Base-by-base conservation (phyloP, 139 green algal genomes). In the Chlorella sorokiniana region DNA sequence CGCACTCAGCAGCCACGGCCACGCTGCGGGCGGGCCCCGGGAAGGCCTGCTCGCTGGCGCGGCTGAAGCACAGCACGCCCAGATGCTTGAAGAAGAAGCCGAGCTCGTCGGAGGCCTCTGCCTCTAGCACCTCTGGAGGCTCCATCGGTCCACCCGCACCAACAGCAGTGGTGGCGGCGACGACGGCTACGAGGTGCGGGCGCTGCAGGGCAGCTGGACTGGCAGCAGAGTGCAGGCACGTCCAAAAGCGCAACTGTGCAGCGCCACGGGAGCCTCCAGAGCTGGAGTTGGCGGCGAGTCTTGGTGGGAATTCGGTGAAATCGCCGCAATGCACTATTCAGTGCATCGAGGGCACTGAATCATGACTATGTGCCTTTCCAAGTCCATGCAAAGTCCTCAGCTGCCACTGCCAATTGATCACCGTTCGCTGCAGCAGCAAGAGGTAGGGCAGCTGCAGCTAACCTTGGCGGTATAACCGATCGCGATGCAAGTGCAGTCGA, bases 61-160 rank as follows among this genome's bases (percentile, higher is more conserved):
- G 44, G 37, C 23, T 63, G 70, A 85, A 81, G 23, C 35, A 59
- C 0, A 84, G 38, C 31, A 81, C 83, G 25, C 83, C 76, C 14
- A 81, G 25, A 5, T 68, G 51, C 40, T 64, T 65, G 56, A 87
- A 87, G 51, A 87, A 84, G 52, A 84, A 84, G 29, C 83, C 83
- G 23, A 64, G 40, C 25, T 84, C 76, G 38, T 87, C 83, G 11
- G 40, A 37, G 10, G 31, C 51, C 62, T 61, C 64, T 27, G 42
- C 82, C 52, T 73, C 52, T 7, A 64, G 59, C 59, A 65, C 33
- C 25, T 45, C 51, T 7, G 71, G 33, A 22, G 71, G 48, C 35
- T 78, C 71, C 71, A 78, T 78, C 11, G 35, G 29, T 44, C 27
- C 62, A 41, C 33, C 48, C 22, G 61, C 23, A 2, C 16, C 4